Evolutionary conservation across 441 rosid genomes (phyloP), one percentile per base, ranked within the genome.

Genomic region (Flueggea neowawraea): DNA sequence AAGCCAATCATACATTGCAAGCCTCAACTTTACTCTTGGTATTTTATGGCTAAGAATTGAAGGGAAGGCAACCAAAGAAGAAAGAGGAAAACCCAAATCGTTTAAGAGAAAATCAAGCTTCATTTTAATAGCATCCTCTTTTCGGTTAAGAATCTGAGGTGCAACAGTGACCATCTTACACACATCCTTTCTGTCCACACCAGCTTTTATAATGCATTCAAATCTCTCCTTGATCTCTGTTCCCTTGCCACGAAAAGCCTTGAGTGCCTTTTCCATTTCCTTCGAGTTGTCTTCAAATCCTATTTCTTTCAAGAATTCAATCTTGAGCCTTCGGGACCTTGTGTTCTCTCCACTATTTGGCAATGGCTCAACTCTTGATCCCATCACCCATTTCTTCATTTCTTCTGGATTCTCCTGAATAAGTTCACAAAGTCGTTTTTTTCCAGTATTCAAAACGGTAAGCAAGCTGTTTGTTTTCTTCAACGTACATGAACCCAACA

Each of bases 1-100:
- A 67, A 90, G 82, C 96, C 98, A 93, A 68, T 68, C 64, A 57
- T 70, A 82, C 96, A 93, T 87, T 15, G 70, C 67, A 39, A 82
- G 50, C 67, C 96, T 78, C 16, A 86, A 74, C 71, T 79, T 78
- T 58, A 85, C 76, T 67, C 93, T 77, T 51, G 65, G 60, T 8
- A 50, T 69, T 4, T 85, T 79, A 62, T 74, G 85, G 52, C 48
- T 58, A 33, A 90, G 80, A 78, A 67, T 88, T 32, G 84, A 64
- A 22, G 96, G 96, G 73, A 80, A 93, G 31, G 55, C 28, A 43
- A 70, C 62, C 55, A 90, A 61, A 47, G 69, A 58, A 14, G 86
- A 77, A 57, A 83, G 1, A 4, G 95, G 87, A 67, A 70, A 80
- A 16, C 89, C 83, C 67, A 88, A 45, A 52, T 74, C 79, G 16